A percentile compares a stretch with the other conserved stretches of the same genome.
phyloP scores from a whole-genome alignment of 2,329 filamentous ascomycete species.

The Spiromastix sp. region DNA sequence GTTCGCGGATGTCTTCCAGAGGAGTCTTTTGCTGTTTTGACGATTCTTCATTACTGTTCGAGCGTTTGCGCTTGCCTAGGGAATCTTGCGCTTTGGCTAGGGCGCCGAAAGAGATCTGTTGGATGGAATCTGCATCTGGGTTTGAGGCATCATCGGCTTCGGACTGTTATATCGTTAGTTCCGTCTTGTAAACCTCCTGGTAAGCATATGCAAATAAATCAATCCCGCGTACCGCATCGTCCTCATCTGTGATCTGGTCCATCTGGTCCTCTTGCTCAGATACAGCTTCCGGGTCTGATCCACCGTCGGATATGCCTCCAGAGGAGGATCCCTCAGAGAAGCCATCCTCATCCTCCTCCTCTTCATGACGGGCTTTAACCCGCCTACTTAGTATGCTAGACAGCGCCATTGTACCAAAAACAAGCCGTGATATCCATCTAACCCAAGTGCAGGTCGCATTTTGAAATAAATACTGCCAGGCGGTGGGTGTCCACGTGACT shows the following conservation, averaged over 20 bases:
- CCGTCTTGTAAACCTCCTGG: background rate
- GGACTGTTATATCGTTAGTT: background rate
- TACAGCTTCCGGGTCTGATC: slow-evolving; percentile 7
- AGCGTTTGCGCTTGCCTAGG: slow-evolving; percentile 24
- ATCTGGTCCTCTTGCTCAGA: slow-evolving; percentile 25
- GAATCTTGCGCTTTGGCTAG: slow-evolving; percentile 68
- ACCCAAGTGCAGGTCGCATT: too few relatives aligned
- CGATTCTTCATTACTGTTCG: slow-evolving; percentile 6
- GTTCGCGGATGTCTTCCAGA: slow-evolving; percentile 28
- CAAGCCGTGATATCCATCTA: too few relatives aligned
- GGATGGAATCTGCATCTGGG: slow-evolving; percentile 33
- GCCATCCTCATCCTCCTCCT: slow-evolving; percentile 24
- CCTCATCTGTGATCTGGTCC: slow-evolving; percentile 24
- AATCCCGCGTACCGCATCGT: slow-evolving; percentile 13
- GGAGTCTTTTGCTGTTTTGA: slow-evolving; percentile 18
- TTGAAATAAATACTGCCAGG: too few relatives aligned
- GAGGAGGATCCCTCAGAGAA: slow-evolving; percentile 19
- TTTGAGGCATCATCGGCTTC: background rate
- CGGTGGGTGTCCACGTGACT: too few relatives aligned
- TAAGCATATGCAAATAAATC: background rate
- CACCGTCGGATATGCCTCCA: slow-evolving; percentile 8
- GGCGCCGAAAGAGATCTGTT: slow-evolving; percentile 75
- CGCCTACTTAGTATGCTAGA: slow-evolving; percentile 30
- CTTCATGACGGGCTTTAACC: slow-evolving; percentile 29
- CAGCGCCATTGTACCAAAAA: slow-evolving; percentile 32